Evolutionary conservation across 768 basidiomycete species (phyloP), one percentile per base, ranked within the genome.

Genomic region (Mycena alexandri): DNA sequence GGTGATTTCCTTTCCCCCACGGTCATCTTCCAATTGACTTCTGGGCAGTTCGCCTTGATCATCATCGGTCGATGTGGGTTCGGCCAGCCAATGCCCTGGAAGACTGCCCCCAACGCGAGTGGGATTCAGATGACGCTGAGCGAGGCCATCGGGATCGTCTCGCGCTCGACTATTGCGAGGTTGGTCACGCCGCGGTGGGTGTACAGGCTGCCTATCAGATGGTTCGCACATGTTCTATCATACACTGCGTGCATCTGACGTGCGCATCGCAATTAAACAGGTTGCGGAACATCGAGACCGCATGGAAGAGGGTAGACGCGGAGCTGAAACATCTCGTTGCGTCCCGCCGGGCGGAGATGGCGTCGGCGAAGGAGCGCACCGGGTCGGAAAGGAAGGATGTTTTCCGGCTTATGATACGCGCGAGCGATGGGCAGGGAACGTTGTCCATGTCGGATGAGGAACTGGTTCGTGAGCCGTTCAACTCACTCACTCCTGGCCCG

Each of bases 391-490:
- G 38, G 2, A 55, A 63, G 25, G 62, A 63, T 22, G 43, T 55
- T 1, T 63, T 55, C 29, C 42, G 62, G 11, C 53, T 63, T 7
- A 46, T 63, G 62, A 36, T 63, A 38, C 53, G 46, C 17, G 62
- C 62, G 6, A 63, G 34, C n/a, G 62, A 63, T 11, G 52, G 62
- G 12, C 29, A 50, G 52, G 58, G 22, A 61, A 70, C 29, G 14
- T 59, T 70, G 24, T 29, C 48, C 11, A 63, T 72, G 48, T 46
- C 59, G 61, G 69, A 73, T 36, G 42, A 66, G 17, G 71, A 72
- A 60, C 47, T 74, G 42, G 72, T 73, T 14, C 22, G 70, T 68
- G n/a, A n/a, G n/a, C n/a, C n/a, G n/a, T n/a, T n/a, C n/a, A n/a
- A n/a, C n/a, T n/a, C n/a, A n/a, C n/a, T 16, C n/a, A n/a, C n/a